A percentile compares a stretch with the other conserved stretches of the same genome.
These are phyloP conservation scores for Saprolegnia diclina DNA, from an alignment of 352 stramenopile genomes.

Conservation along the genomic window DNA sequence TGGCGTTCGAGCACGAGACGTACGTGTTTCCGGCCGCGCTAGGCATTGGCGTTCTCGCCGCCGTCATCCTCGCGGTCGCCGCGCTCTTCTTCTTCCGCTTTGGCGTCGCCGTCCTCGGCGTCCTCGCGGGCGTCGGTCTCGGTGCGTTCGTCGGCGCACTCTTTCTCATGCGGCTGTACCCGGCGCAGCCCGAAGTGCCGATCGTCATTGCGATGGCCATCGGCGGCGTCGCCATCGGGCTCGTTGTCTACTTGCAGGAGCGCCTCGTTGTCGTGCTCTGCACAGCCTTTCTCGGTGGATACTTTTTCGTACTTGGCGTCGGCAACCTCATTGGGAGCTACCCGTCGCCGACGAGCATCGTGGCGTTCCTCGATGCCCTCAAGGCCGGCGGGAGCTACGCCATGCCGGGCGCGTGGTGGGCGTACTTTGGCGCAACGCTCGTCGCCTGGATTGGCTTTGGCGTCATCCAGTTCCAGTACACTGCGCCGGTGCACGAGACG, in stretches of 20 bases:
- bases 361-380: neutral
- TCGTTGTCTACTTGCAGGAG: conserved; percentile 20
- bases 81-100: conserved; percentile 20
- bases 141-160: conserved; percentile 21
- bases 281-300: conserved; percentile 17
- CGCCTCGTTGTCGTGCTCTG: conserved; percentile 12
- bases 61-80: neutral
- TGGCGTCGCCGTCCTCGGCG: conserved; percentile 11
- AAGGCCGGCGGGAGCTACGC: neutral
- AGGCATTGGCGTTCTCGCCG: neutral
- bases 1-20: conserved; percentile 3
- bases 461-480: conserved; percentile 4
- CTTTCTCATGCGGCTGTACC: conserved; percentile 24
- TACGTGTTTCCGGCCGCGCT: conserved; percentile 5
- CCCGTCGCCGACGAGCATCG: conserved; percentile 16
- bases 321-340: conserved; percentile 21
- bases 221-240: neutral
- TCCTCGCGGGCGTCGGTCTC: conserved; percentile 15
- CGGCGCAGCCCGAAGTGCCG: conserved; percentile 16
- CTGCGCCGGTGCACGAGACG: neutral
- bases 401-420: conserved; percentile 18
- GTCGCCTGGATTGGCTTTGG: conserved; percentile 3
- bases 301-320: conserved; percentile 21
- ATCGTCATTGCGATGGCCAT: conserved; percentile 13
- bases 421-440: conserved; percentile 19